phyloP scores from a whole-genome alignment of 2,329 filamentous ascomycete genomes.

The Botrytis galanthina region DNA sequence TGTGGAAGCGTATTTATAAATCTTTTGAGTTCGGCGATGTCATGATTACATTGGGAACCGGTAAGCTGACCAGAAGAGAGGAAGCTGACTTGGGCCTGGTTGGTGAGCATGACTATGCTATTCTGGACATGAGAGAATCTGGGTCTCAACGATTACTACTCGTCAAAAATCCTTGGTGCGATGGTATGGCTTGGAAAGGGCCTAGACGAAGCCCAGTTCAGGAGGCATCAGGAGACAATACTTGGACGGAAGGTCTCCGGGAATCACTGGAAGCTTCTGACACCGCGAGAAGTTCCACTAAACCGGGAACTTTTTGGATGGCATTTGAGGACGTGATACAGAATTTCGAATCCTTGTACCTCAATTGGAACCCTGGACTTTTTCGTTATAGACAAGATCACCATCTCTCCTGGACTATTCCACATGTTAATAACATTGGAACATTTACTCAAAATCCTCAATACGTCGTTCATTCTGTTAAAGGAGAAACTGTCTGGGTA shows the following conservation, averaged over 20 bases:
- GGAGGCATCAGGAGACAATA: conserved; percentile 11
- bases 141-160: conserved; percentile 66
- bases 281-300: conserved; percentile 31
- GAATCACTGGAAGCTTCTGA: conserved; percentile 30
- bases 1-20: conserved; percentile 75
- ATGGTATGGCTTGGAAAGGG: conserved; percentile 72
- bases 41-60: conserved; percentile 86
- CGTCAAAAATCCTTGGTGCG: conserved; percentile 95
- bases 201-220: conserved; percentile 28
- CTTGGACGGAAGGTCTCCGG: conserved; percentile 31
- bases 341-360: conserved; percentile 91
- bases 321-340: conserved; percentile 82
- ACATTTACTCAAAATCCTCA: conserved; percentile 66
- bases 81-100: conserved; percentile 80
- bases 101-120: conserved; percentile 90
- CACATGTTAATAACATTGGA: conserved; percentile 47
- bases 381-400: conserved; percentile 82
- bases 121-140: conserved; percentile 72
- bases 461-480: conserved; percentile 63
- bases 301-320: conserved; percentile 89
- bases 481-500: conserved; percentile 71
- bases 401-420: conserved; percentile 79
- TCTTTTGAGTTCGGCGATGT: conserved; percentile 78
- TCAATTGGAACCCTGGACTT: conserved; percentile 92
- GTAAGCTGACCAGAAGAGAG: conserved; percentile 72